Evolutionary conservation across 2,329 filamentous ascomycete species (phyloP), one percentile per base, ranked within the genome.

Genomic region (Cryphonectria japonica): DNA sequence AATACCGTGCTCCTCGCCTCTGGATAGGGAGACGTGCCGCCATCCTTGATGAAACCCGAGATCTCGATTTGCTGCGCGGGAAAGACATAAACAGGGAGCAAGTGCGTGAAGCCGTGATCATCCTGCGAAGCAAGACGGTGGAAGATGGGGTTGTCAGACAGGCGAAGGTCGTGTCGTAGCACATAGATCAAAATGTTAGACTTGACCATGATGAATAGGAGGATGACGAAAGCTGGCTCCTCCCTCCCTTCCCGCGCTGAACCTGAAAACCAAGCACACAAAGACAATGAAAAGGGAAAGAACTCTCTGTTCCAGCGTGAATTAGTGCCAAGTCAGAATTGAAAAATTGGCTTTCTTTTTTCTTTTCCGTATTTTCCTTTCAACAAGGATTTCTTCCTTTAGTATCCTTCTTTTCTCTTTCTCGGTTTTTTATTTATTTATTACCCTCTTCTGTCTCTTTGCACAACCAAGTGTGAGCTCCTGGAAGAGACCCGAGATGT

Each of bases 71-170:
- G 92, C 67, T 92, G 85, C 2, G 91, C 87, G 0, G 89, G 84
- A 67, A 94, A 89, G 29, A 93, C 82, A 77, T 90, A 93, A 57
- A 94, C 80, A 9, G 93, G 93, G 1, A 95, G 83, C 1, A 95
- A 78, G 77, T 95, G 91, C 1, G 91, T 92, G 76, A 86, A 89
- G 4, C 83, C 84, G 77, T 88, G 86, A 32, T 85, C 80, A 26
- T 80, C 79, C 78, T 71, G 79, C 74, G 82, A 88, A 71, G 82
- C 82, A 66, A 87, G 82, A 76, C 80, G 85, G 77, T 93, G 85
- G 29, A 95, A 85, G 59, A 94, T 85, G 0, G 92, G 92, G 76
- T 95, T 95, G 80, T 95, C 93, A 39, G 87, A 84, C 37, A 92
- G 83, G 72, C 93, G 90, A 29, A 94, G 84, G 78, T 95, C 93